A percentile compares a stretch with the other conserved stretches of the same genome.
These are phyloP conservation scores for Cerrena zonata DNA, from an alignment of 1,284 basidiomycete genomes.

Conservation along the genomic window DNA sequence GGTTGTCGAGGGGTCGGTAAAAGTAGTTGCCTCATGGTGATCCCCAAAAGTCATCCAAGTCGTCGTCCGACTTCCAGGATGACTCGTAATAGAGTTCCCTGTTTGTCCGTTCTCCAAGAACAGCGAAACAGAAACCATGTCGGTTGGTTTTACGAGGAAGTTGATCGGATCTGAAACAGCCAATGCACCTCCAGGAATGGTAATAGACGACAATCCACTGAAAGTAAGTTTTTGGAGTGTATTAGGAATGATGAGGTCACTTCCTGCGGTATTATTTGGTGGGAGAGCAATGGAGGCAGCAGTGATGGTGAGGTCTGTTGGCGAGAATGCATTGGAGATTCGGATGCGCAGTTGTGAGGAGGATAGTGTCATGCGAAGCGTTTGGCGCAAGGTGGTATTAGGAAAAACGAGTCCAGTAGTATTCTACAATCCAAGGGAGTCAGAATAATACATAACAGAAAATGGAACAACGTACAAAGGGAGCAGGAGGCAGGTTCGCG, in stretches of 20 bases:
- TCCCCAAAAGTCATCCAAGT: slow-evolving; percentile 39
- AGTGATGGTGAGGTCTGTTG: slow-evolving; percentile 38
- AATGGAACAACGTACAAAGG: slow-evolving; percentile 29
- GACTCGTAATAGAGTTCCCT: slow-evolving; percentile 37
- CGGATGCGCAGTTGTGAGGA: slow-evolving; percentile 38
- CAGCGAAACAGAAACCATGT: slow-evolving; percentile 35
- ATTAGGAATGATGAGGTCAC: slow-evolving; percentile 28
- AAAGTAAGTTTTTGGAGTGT: slow-evolving; percentile 39
- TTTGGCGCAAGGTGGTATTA: slow-evolving; percentile 46
- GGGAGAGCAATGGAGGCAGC: slow-evolving; percentile 40
- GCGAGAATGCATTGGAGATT: slow-evolving; percentile 45
- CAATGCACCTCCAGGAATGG: slow-evolving; percentile 40
- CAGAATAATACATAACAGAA: too few species aligned
- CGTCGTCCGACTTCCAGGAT: slow-evolving; percentile 46
- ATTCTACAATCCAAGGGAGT: slow-evolving; percentile 22
- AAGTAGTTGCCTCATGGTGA: slow-evolving; percentile 28
- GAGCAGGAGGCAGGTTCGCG: slow-evolving; percentile 37
- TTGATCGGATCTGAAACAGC: slow-evolving; percentile 42
- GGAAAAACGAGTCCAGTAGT: slow-evolving; percentile 33
- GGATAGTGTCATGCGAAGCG: slow-evolving; percentile 37
- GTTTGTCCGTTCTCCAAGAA: slow-evolving; percentile 38
- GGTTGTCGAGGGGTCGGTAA: slow-evolving; percentile 29
- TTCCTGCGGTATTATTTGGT: slow-evolving; percentile 31
- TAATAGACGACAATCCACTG: slow-evolving; percentile 35
- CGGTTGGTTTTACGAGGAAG: slow-evolving; percentile 32